A percentile compares a stretch with the other conserved stretches of the same genome.
Evolutionary conservation across 371 early-diverging fungal species (phyloP).

Genomic region (Mortierella sp.): DNA sequence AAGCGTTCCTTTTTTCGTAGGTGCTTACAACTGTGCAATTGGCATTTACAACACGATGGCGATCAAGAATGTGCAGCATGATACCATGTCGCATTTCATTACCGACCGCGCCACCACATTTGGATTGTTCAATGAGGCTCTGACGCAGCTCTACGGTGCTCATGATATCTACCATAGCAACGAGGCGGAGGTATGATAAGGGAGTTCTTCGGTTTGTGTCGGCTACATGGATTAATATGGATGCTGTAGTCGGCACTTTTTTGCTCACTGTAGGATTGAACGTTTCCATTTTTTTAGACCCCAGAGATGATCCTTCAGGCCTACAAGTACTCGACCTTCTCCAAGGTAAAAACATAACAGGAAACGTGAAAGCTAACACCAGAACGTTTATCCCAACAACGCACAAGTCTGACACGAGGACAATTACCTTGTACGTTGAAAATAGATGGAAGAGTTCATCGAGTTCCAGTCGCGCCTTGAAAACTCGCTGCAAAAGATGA

Average conservation of each 20-base stretch:
- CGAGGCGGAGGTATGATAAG: slow-evolving; percentile 68
- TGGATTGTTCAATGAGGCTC: slow-evolving; percentile 36
- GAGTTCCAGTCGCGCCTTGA: slow-evolving; percentile 81
- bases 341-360: slow-evolving; percentile 73
- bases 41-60: slow-evolving; percentile 81
- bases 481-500: slow-evolving; percentile 79
- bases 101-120: slow-evolving; percentile 39
- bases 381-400: not conserved
- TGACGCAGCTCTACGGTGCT: slow-evolving; percentile 57
- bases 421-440: not conserved
- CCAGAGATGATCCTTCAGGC: slow-evolving; percentile 91
- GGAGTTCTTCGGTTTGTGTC: not conserved
- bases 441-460: slow-evolving; percentile 85
- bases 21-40: slow-evolving; percentile 75
- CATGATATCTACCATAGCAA: slow-evolving; percentile 86
- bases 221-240: too few species aligned
- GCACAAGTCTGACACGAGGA: not conserved
- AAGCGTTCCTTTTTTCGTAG: slow-evolving; percentile 46
- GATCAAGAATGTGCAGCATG: slow-evolving; percentile 91
- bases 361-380: not conserved
- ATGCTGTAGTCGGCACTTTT: not conserved
- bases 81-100: slow-evolving; percentile 74
- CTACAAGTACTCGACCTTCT: slow-evolving; percentile 87
- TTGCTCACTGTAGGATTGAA: not conserved
- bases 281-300: slow-evolving; percentile 61